Percentiles rank a stretch among this genome's conserved stretches.
Evolutionary conservation across 2,329 filamentous ascomycete species (phyloP).

Genomic region (Fusarium dlaminii): DNA sequence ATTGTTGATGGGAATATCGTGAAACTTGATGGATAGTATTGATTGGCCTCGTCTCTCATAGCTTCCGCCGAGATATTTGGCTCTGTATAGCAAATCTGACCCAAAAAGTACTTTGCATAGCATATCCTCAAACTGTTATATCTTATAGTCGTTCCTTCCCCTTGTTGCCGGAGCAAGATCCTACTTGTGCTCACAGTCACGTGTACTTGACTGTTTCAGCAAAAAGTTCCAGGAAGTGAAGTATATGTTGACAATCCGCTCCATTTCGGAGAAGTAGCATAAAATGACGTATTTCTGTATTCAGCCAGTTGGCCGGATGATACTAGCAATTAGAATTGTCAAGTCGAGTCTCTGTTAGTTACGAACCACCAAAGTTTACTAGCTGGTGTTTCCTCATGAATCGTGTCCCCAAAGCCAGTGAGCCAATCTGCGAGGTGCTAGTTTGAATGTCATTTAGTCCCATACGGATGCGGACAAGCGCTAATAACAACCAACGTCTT

Average conservation of each 20-base stretch:
- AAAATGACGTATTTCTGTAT: neutral
- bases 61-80: neutral
- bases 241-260: neutral
- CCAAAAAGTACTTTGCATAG: neutral
- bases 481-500: neutral
- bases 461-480: conserved; percentile 15
- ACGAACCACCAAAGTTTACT: neutral
- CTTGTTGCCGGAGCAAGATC: neutral
- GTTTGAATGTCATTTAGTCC: neutral
- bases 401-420: neutral
- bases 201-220: neutral
- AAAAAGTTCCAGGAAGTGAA: neutral
- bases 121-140: neutral
- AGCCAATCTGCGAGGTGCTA: neutral
- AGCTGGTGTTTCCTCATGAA: conserved; percentile 1
- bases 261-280: neutral
- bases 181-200: neutral
- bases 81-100: neutral
- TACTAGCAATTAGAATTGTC: neutral
- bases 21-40: neutral
- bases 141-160: neutral
- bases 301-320: neutral
- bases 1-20: neutral
- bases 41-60: neutral
- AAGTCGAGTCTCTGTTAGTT: neutral